Evolutionary conservation across 2,329 filamentous ascomycete genomes (phyloP), one percentile per base, ranked within the genome.

Genomic region (Leptodontidium sp.): DNA sequence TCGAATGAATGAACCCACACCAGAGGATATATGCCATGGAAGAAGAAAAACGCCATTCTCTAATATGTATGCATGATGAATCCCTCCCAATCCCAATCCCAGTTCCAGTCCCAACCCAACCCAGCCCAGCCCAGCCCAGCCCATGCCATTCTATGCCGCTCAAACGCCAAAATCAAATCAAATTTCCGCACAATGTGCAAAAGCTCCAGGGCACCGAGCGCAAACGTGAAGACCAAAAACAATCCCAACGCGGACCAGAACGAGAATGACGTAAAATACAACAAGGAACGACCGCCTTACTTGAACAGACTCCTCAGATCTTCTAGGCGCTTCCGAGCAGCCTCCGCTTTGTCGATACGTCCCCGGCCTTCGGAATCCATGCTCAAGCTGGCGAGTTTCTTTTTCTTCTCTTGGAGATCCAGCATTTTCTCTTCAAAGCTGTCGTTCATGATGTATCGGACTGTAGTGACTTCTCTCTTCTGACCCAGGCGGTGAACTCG

Each of bases 341-440:
- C 77, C 59, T 79, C 78, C 29, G 71, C 70, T 63, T 78, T 79
- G 65, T 78, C 77, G 49, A 79, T 71, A 4, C 69, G 63, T n/a
- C 68, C 68, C n/a, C 72, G 67, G 4, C 70, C 71, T 24, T 78
- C 72, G 35, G 87, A 85, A 72, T 92, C 92, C 90, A 97, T 90
- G 77, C 92, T 95, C 73, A 98, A 84, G 77, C 92, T 93, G 0
- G 96, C 96, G 63, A 99, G 82, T 79, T 93, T 91, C 82, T 91
- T 93, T 86, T 99, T 99, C 86, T 96, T 97, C 68, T 92, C 89
- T 79, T 98, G 95, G 71, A 99, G 82, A 75, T 91, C 86, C 2
- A 97, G 83, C 87, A 99, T 97, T 82, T 94, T 95, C 82, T 97
- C 93, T 79, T 99, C 96, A 69, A 99, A 97, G 77, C 93, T 97